Conservation (phyloP, 306 rosid species). For the Clitoria ternatea region DNA sequence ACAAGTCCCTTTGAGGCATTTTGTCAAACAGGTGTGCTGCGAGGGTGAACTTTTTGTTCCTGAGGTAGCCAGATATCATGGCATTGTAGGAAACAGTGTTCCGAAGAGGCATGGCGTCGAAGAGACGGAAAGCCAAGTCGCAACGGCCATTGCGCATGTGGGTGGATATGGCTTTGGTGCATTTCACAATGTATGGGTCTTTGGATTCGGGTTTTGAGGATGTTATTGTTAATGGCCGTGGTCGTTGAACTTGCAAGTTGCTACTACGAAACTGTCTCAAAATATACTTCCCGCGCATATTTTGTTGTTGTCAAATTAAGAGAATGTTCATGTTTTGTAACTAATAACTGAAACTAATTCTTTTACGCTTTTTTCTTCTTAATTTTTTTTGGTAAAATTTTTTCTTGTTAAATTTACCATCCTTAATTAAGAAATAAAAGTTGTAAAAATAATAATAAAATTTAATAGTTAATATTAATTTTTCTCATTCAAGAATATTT, state of each 20-base stretch:
- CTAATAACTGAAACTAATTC: no score
- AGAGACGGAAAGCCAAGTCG: conserved; percentile 46
- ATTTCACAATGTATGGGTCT: conserved; percentile 43
- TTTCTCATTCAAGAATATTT: no score
- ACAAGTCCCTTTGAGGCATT: conserved; percentile 63
- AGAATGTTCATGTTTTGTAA: no score
- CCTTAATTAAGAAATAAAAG: no score
- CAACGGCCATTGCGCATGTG: conserved; percentile 70
- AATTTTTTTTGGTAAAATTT: no score
- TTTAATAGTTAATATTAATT: no score
- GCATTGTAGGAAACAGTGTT: conserved; percentile 56
- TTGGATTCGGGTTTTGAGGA: not conserved
- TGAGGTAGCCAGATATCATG: conserved; percentile 62
- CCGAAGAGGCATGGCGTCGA: conserved; percentile 53
- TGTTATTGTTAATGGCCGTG: not conserved
- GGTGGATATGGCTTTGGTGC: conserved; percentile 47
- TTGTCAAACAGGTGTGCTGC: conserved; percentile 54
- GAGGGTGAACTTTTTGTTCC: conserved; percentile 38
- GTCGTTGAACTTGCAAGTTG: not conserved
- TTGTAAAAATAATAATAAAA: no score
- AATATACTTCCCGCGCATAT: not conserved
- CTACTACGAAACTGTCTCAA: not conserved
- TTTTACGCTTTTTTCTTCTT: no score
- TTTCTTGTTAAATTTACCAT: no score
- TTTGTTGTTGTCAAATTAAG: no score